Conservation (phyloP, 2,329 filamentous ascomycete genomes). For the Chrysoporthe deuterocubensis region DNA sequence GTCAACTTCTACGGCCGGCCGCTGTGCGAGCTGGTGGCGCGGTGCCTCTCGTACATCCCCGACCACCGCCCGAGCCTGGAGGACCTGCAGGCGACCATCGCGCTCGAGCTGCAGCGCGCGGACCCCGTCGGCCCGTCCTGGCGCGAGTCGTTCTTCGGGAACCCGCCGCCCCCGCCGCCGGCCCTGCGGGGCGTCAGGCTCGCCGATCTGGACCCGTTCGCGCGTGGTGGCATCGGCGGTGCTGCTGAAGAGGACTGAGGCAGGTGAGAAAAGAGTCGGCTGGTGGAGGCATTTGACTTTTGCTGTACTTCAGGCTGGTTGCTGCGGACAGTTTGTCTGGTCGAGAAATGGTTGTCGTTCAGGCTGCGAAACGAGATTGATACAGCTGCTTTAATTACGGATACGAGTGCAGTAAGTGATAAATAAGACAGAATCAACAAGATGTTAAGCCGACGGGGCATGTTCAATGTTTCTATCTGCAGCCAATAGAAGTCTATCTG, state of each 20-base stretch:
- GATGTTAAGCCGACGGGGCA: background rate
- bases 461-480: background rate
- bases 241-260: background rate
- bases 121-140: background rate
- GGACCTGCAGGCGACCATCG: conserved; percentile 5
- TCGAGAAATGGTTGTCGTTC: no score
- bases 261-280: background rate
- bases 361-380: no score
- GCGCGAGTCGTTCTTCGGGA: background rate
- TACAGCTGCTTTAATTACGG: no score
- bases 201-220: conserved; percentile 3
- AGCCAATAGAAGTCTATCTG: background rate
- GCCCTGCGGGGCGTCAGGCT: background rate
- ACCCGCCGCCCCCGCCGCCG: background rate
- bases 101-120: background rate
- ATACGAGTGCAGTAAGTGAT: background rate
- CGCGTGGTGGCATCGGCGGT: background rate
- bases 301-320: no score
- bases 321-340: no score
- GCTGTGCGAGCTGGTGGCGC: conserved; percentile 11
- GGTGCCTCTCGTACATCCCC: conserved; percentile 14
- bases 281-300: background rate
- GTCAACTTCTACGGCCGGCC: background rate
- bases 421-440: background rate
- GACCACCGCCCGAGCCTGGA: conserved; percentile 8